phyloP scores from a whole-genome alignment of 805 yeast species.

The Candida montana region DNA sequence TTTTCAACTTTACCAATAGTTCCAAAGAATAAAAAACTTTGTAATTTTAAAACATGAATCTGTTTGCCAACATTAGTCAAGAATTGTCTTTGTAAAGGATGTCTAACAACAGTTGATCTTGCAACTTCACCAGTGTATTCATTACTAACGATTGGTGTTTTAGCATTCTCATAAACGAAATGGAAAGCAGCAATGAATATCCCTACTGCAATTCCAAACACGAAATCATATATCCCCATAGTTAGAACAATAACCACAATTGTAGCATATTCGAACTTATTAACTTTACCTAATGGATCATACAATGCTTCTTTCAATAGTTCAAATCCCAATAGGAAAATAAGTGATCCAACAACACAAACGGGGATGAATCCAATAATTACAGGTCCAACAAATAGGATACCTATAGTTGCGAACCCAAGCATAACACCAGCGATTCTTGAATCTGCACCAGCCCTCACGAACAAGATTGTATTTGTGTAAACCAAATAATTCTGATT shows the following conservation, averaged over 20 bases:
- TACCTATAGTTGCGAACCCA: conserved; percentile 71
- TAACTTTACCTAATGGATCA: conserved; percentile 77
- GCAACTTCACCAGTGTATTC: conserved; percentile 85
- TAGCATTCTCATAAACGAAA: conserved; percentile 90
- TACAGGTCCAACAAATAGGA: conserved; percentile 85
- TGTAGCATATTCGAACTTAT: conserved; percentile 76
- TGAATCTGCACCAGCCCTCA: conserved; percentile 91
- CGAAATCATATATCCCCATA: conserved; percentile 96
- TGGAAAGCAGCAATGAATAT: conserved; percentile 86
- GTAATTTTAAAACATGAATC: conserved; percentile 78
- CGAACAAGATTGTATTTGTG: conserved; percentile 86
- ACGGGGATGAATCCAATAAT: conserved; percentile 91
- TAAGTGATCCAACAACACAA: conserved; percentile 91
- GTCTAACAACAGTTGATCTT: conserved; percentile 87
- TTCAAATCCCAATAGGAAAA: conserved; percentile 87
- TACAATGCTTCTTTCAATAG: conserved; percentile 76
- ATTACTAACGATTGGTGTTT: conserved; percentile 74
- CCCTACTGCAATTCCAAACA: conserved; percentile 86
- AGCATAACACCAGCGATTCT: conserved; percentile 85
- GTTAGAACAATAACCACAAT: conserved; percentile 78
- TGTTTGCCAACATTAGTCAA: conserved; percentile 83
- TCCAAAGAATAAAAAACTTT: conserved; percentile 90
- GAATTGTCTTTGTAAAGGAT: conserved; percentile 82
- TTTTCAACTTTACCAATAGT: conserved; percentile 89
- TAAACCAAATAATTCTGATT: conserved; percentile 94